These are phyloP conservation scores for Microthyrium microscopicum DNA, from an alignment of 2,329 filamentous ascomycete genomes.

Conservation along the genomic window DNA sequence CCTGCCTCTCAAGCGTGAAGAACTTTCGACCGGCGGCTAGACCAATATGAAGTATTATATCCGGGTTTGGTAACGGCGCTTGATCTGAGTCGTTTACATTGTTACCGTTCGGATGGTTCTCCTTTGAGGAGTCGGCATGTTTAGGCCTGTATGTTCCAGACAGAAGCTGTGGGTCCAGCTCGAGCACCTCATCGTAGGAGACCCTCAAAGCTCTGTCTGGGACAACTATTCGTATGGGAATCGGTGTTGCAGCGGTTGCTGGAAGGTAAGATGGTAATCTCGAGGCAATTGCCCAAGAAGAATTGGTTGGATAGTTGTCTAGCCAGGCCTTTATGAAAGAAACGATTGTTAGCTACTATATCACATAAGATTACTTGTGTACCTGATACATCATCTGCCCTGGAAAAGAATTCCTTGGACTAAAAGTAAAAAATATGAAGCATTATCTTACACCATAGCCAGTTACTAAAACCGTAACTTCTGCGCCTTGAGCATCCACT, in stretches of 20 bases:
- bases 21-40: conserved; percentile 19
- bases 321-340: conserved; percentile 17
- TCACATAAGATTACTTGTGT: not conserved
- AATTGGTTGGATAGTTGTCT: conserved; percentile 16
- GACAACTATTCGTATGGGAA: conserved; percentile 19
- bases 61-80: conserved; percentile 10
- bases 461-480: conserved; percentile 6
- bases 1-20: conserved; percentile 19
- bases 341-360: not conserved
- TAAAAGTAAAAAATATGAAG: not conserved
- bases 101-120: too few species aligned
- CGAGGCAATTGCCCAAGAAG: conserved; percentile 22
- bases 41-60: conserved; percentile 22
- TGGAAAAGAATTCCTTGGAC: not conserved
- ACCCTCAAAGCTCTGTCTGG: conserved; percentile 20
- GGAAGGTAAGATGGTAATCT: conserved; percentile 19
- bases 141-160: too few species aligned
- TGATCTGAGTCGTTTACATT: not conserved
- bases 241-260: conserved; percentile 10
- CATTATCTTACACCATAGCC: conserved; percentile 5
- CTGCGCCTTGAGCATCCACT: too few species aligned
- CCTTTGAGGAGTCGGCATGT: too few species aligned
- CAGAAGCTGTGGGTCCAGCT: conserved; percentile 16
- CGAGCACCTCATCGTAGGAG: conserved; percentile 16
- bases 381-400: not conserved